Percentiles rank a stretch among this genome's conserved stretches.
Evolutionary conservation across 768 basidiomycete genomes (phyloP).

Genomic region (Pilatotrama ljubarskyi): DNA sequence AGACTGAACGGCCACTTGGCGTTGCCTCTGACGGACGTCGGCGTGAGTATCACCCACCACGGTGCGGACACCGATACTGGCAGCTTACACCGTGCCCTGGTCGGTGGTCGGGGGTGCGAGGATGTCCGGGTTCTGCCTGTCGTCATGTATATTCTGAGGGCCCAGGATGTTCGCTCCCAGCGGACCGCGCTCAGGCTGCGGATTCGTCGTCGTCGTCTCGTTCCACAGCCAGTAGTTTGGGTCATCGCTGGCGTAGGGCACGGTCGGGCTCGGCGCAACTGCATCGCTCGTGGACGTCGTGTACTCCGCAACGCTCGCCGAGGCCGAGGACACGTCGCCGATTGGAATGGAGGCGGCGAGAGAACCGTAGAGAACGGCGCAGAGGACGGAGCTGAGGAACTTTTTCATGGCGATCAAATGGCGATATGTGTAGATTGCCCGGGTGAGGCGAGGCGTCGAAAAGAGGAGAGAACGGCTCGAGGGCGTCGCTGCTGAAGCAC

Average conservation of each 20-base stretch:
- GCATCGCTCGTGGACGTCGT: constrained; percentile 8
- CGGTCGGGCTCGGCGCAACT: constrained; percentile 20
- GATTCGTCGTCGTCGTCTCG: constrained; percentile 16
- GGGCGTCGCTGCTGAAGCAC: background rate
- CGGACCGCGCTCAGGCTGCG: constrained; percentile 25
- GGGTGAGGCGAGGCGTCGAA: background rate
- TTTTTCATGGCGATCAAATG: constrained; percentile 1
- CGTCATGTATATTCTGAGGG: constrained; percentile 33
- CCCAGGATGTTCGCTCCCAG: constrained; percentile 32
- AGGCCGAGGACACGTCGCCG: background rate
- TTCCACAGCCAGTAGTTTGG: constrained; percentile 26
- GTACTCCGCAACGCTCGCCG: background rate
- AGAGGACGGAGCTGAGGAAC: constrained; percentile 13
- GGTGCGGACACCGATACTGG: background rate
- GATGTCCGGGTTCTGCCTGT: constrained; percentile 34
- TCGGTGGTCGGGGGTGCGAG: constrained; percentile 38
- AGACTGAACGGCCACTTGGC: constrained; percentile 37
- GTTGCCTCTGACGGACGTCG: constrained; percentile 18
- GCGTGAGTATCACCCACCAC: background rate
- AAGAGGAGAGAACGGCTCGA: background rate
- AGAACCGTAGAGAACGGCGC: constrained; percentile 13
- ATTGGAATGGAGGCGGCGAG: constrained; percentile 7
- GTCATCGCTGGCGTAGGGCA: constrained; percentile 24
- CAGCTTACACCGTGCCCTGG: constrained; percentile 30
- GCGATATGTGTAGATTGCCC: background rate